These are phyloP conservation scores for Botryotinia narcissicola DNA, from an alignment of 2,329 filamentous ascomycete species.

Conservation along the genomic window DNA sequence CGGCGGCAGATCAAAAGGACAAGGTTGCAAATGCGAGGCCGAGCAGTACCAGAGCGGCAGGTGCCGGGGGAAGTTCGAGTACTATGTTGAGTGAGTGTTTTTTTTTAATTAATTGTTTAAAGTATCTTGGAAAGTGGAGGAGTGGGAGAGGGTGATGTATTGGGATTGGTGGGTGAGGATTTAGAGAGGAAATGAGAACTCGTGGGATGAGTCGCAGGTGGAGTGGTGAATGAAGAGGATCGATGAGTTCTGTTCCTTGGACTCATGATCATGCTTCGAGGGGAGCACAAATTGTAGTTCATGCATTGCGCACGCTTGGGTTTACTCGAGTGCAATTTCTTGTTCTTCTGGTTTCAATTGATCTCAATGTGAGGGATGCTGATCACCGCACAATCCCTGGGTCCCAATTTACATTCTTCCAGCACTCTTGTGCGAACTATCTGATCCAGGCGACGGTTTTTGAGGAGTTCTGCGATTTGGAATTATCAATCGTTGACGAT, in stretches of 20 bases:
- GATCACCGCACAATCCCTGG: background rate
- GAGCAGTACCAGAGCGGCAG: slow-evolving; percentile 86
- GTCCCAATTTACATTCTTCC: background rate
- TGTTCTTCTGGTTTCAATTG: background rate
- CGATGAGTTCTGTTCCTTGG: background rate
- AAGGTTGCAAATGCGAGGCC: slow-evolving; percentile 92
- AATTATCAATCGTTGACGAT: background rate
- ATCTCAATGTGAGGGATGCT: background rate
- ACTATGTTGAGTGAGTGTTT: slow-evolving; percentile 87
- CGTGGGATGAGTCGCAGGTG: background rate
- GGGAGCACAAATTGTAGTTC: background rate
- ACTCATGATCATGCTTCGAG: background rate
- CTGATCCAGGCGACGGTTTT: background rate
- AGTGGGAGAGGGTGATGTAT: background rate
- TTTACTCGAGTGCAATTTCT: background rate
- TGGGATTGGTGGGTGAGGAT: background rate
- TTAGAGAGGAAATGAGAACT: background rate
- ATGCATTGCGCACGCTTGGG: background rate
- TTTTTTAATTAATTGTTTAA: slow-evolving; percentile 11
- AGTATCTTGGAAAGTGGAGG: background rate
- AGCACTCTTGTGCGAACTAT: background rate
- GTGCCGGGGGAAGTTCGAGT: slow-evolving; percentile 92
- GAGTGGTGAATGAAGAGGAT: background rate
- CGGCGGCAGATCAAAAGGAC: slow-evolving; percentile 95
- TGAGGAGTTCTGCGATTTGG: background rate